Conservation (phyloP, 768 basidiomycete genomes). For the Lactarius akahatsu region DNA sequence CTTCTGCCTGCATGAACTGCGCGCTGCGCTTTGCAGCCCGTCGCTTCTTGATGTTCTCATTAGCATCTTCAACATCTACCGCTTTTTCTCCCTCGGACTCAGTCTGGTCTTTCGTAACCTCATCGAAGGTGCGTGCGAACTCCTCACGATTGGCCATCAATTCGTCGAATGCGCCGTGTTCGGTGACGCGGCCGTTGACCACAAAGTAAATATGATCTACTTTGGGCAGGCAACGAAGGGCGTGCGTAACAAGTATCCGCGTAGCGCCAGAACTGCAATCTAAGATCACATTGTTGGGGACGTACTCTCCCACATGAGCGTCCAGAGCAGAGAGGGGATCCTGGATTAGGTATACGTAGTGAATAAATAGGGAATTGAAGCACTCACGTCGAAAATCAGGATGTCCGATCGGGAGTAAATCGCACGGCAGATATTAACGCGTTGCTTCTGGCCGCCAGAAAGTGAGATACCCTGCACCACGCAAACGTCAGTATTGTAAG, state of each 20-base stretch:
- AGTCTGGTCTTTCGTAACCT: slow-evolving; percentile 55
- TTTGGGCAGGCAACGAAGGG: slow-evolving; percentile 83
- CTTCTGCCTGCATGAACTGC: slow-evolving; percentile 79
- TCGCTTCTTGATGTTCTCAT: slow-evolving; percentile 41
- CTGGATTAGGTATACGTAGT: slow-evolving; percentile 34
- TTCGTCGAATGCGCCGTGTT: slow-evolving; percentile 75
- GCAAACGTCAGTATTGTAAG: neutral
- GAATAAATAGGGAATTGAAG: neutral
- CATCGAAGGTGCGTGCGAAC: slow-evolving; percentile 50
- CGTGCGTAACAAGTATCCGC: slow-evolving; percentile 87
- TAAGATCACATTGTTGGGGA: slow-evolving; percentile 81
- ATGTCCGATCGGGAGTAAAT: slow-evolving; percentile 87
- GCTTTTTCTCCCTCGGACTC: slow-evolving; percentile 46
- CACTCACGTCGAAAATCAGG: slow-evolving; percentile 73
- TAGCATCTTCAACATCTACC: slow-evolving; percentile 36
- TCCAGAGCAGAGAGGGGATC: slow-evolving; percentile 88
- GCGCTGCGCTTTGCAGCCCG: slow-evolving; percentile 43
- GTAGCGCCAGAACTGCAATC: slow-evolving; percentile 67
- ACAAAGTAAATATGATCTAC: slow-evolving; percentile 86
- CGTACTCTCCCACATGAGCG: slow-evolving; percentile 84
- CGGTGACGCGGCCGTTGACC: slow-evolving; percentile 71
- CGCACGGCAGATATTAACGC: slow-evolving; percentile 81
- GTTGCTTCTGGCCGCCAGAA: slow-evolving; percentile 82
- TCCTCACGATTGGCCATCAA: slow-evolving; percentile 62
- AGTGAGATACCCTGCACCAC: slow-evolving; percentile 69